Evolutionary conservation across 1,284 basidiomycete species (phyloP), one percentile per base, ranked within the genome.

Genomic region (Fomitopsis betulina): DNA sequence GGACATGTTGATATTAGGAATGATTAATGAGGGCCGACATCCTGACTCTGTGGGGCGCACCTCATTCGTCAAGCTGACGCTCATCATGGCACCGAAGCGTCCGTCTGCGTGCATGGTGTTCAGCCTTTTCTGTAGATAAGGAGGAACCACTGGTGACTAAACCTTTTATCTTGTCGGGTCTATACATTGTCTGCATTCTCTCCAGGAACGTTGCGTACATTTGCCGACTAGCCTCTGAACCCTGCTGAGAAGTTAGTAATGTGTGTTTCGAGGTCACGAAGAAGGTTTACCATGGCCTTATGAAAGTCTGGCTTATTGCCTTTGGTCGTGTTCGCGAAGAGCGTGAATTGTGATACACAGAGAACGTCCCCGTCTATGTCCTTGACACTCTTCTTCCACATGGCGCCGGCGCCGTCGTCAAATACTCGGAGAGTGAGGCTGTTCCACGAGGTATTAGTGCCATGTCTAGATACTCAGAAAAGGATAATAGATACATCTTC

Each of bases 71-170:
- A 96, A 74, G 59, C 79, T 83, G 53, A 96, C 92, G 58, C 87
- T 82, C 94, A 96, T 96, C 93, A 95, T 95, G 4, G 93, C 94
- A 35, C 93, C 93, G 70, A 96, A 96, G 66, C 79, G 79, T n/a
- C 94, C 94, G 70, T 95, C 93, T 95, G 60, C 57, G 58, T 56
- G 55, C 54, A 52, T 33, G 38, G 7, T 23, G 25, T 17, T 25
- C 33, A 15, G 19, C 8, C 6, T 30, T 12, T 10, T 15, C 6
- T 5, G n/a, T 7, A 39, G n/a, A 53, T 23, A 15, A 23, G 51
- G 21, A 3, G 17, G 17, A 23, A 10, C 17, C 2, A n/a, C n/a
- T 21, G n/a, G 52, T 30, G 25, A 25, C 3, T 10, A 52, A 53
- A 91, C 93, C 93, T 81, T 91, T 81, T 62, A 96, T 87, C 72